Conservation (phyloP, 192 early-diverging fungal genomes). For the Coemansia sp. region DNA sequence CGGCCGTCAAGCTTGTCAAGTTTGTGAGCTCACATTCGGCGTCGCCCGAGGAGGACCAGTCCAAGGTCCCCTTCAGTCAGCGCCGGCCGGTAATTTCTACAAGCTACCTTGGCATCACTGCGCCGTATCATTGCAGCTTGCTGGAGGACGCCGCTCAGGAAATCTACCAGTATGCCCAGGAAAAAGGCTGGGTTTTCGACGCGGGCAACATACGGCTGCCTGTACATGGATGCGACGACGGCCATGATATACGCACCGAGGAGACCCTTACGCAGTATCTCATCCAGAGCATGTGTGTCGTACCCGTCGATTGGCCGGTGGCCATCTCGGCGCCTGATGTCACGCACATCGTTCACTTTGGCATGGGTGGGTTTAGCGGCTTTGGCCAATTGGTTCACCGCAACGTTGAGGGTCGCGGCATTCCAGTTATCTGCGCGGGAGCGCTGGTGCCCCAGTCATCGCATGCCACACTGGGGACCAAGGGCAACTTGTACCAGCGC, state of each 20-base stretch:
- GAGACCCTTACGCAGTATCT: slow-evolving; percentile 58
- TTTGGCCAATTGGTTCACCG: slow-evolving; percentile 76
- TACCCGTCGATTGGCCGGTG: slow-evolving; percentile 56
- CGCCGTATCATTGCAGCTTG: slow-evolving; percentile 60
- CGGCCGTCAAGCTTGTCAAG: slow-evolving; percentile 5
- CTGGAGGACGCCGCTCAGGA: background rate
- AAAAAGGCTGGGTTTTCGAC: slow-evolving; percentile 19
- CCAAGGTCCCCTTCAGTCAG: slow-evolving; percentile 54
- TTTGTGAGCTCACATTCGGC: slow-evolving; percentile 3
- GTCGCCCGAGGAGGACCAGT: slow-evolving; percentile 43
- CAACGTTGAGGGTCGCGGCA: slow-evolving; percentile 84
- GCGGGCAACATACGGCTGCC: slow-evolving; percentile 33
- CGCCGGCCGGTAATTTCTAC: slow-evolving; percentile 63
- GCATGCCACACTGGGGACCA: slow-evolving; percentile 55
- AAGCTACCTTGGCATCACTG: slow-evolving; percentile 76
- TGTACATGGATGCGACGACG: slow-evolving; percentile 70
- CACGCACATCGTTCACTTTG: slow-evolving; percentile 91
- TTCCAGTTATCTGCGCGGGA: slow-evolving; percentile 37
- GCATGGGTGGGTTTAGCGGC: slow-evolving; percentile 75
- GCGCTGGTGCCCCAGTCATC: background rate
- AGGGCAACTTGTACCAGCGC: slow-evolving; percentile 66
- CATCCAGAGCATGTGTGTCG: slow-evolving; percentile 61
- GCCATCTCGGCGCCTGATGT: slow-evolving; percentile 49
- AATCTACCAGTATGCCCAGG: background rate
- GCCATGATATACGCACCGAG: slow-evolving; percentile 65